Evolutionary conservation across 2,329 filamentous ascomycete genomes (phyloP).

Genomic region (Alternaria postmessia): DNA sequence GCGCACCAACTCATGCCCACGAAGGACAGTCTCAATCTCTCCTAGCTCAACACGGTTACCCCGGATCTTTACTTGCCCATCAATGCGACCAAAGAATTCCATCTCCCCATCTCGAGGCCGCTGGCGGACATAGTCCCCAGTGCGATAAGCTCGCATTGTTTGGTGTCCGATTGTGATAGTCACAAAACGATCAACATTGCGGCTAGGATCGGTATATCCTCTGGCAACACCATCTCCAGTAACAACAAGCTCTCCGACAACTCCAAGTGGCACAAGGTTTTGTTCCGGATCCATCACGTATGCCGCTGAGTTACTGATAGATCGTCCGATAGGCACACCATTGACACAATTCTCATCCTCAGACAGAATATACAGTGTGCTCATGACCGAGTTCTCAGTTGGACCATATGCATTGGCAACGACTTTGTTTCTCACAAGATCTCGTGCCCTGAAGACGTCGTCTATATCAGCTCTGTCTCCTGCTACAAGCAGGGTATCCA

Average conservation of each 20-base stretch:
- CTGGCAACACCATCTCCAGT: slow-evolving; percentile 22
- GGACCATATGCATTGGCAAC: slow-evolving; percentile 30
- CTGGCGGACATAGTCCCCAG: slow-evolving; percentile 32
- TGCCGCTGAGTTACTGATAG: slow-evolving; percentile 11
- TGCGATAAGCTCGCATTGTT: slow-evolving; percentile 39
- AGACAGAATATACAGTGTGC: slow-evolving; percentile 55
- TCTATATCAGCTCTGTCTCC: slow-evolving; percentile 7
- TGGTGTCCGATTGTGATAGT: not conserved
- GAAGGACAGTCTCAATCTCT: slow-evolving; percentile 28
- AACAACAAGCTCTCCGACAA: slow-evolving; percentile 33
- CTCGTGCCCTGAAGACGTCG: slow-evolving; percentile 8
- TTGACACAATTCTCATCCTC: slow-evolving; percentile 6
- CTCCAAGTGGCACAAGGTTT: slow-evolving; percentile 23
- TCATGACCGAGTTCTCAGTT: slow-evolving; percentile 18
- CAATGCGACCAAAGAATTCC: slow-evolving; percentile 25
- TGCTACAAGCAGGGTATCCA: not conserved
- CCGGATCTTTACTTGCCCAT: slow-evolving; percentile 34
- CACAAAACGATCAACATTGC: slow-evolving; percentile 22
- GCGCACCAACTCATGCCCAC: not conserved
- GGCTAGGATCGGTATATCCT: slow-evolving; percentile 25
- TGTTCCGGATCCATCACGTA: slow-evolving; percentile 6
- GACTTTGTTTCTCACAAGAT: not conserved
- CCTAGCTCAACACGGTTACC: slow-evolving; percentile 36
- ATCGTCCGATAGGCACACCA: slow-evolving; percentile 52
- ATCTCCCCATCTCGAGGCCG: slow-evolving; percentile 23